phyloP scores from a whole-genome alignment of 2,329 filamentous ascomycete genomes.

The Teratosphaeria viscida region DNA sequence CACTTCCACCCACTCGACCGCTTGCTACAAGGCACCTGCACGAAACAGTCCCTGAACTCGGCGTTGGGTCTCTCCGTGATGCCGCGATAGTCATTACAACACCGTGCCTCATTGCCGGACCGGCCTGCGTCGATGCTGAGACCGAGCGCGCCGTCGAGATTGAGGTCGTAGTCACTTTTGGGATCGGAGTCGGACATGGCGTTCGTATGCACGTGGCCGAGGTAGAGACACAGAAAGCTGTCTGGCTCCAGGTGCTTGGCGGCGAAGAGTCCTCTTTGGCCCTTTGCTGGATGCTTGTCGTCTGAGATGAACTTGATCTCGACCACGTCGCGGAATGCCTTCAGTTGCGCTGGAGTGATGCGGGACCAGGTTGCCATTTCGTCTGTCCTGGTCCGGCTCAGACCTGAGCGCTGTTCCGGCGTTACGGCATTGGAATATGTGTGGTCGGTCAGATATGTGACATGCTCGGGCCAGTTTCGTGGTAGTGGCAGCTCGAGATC shows the following conservation, averaged over 20 bases:
- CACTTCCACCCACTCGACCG: constrained; percentile 27
- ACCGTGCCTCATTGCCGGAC: constrained; percentile 42
- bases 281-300: constrained; percentile 36
- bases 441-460: constrained; percentile 22
- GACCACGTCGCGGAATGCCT: constrained; percentile 28
- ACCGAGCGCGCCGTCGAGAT: constrained; percentile 38
- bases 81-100: constrained; percentile 45
- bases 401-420: constrained; percentile 13
- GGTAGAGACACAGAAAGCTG: constrained; percentile 39
- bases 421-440: constrained; percentile 21
- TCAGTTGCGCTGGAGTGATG: constrained; percentile 11
- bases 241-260: constrained; percentile 33
- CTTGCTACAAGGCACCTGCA: constrained; percentile 28
- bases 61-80: constrained; percentile 31
- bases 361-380: constrained; percentile 16
- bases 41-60: constrained; percentile 28
- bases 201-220: constrained; percentile 39
- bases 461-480: constrained; percentile 21
- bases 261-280: constrained; percentile 41
- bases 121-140: constrained; percentile 39
- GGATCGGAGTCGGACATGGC: constrained; percentile 33
- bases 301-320: constrained; percentile 32
- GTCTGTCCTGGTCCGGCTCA: constrained; percentile 14
- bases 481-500: constrained; percentile 4
- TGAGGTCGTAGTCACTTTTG: constrained; percentile 41